Base-by-base conservation (phyloP, 106 monocot species). In the Apostasia shenzhenica region DNA sequence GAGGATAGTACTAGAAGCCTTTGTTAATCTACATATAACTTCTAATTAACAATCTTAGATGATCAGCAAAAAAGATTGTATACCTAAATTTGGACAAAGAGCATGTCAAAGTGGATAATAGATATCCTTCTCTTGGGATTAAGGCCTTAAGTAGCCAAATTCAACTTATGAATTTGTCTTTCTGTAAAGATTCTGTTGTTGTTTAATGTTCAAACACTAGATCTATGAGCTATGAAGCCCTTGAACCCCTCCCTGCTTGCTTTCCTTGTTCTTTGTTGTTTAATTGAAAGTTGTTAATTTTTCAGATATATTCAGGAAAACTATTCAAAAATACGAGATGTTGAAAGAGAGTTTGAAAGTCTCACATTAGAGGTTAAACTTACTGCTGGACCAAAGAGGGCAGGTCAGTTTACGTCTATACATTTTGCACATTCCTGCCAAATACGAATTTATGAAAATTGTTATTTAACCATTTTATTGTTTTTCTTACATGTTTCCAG, bases 321-420 rank as follows among this genome's bases (percentile, higher is more conserved):
- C 68, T 99, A 99, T 76, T 89, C 97, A 12, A 99, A 99, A 82
- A 89, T 99, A 39, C 86, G 92, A 57, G 97, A 99, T 75, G 92
- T 99, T 51, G 97, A 99, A 76, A 78, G 78, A 40, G 97, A 99
- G 57, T 83, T 99, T 14, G 92, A 99, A 66, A 83, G 73, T 64
- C 86, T 99, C 52, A 85, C 69, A 10, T 79, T 92, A 45, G 97
- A 99, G 70, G 39, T 99, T 79, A 99, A 99, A 76, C 92, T 92
- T 60, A 99, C 97, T 77, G 86, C 97, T 78, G 97, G 97, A 38
- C 97, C 97, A 66, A 99, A 99, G 74, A 89, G 85, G 82, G 92
- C 92, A 75, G 97, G 97, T 99, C 41, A 41, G 46, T 70, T 12
- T 12, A 67, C 5, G 45, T 61, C 13, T 72, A 39, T 49, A 44